A percentile compares a stretch with the other conserved stretches of the same genome.
Conservation (phyloP, 2,329 filamentous ascomycete species). For the Cephalotrichum gorgonifer region DNA sequence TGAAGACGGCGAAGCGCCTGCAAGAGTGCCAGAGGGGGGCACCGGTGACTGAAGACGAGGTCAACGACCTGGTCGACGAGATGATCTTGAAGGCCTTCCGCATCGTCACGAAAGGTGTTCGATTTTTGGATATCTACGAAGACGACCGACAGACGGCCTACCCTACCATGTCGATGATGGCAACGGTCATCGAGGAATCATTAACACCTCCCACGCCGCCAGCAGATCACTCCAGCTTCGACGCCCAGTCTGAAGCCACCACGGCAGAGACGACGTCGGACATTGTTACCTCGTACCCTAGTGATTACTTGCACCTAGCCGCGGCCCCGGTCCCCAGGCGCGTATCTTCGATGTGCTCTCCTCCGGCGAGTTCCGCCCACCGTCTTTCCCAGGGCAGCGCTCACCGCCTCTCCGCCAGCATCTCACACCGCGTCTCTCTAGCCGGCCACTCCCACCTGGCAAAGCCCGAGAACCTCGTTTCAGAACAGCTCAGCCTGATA, state of each 20-base stretch:
- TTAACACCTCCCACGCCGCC: slow-evolving; percentile 54
- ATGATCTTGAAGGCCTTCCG: slow-evolving; percentile 91
- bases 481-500: slow-evolving; percentile 65
- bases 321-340: slow-evolving; percentile 29
- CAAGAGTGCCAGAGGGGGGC: slow-evolving; percentile 58
- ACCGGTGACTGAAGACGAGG: slow-evolving; percentile 38
- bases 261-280: background rate
- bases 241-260: slow-evolving; percentile 14
- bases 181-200: slow-evolving; percentile 47
- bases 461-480: slow-evolving; percentile 65
- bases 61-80: slow-evolving; percentile 76
- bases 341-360: slow-evolving; percentile 33
- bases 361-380: slow-evolving; percentile 18
- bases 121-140: slow-evolving; percentile 79
- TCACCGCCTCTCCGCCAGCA: slow-evolving; percentile 40
- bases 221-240: slow-evolving; percentile 43
- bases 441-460: slow-evolving; percentile 54
- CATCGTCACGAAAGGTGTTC: slow-evolving; percentile 82
- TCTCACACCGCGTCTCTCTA: slow-evolving; percentile 68
- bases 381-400: slow-evolving; percentile 25
- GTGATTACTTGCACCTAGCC: slow-evolving; percentile 10
- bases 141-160: slow-evolving; percentile 34
- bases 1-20: slow-evolving; percentile 78
- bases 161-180: slow-evolving; percentile 44
- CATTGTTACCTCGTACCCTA: background rate